Base-by-base conservation (phyloP, 164 flowering plant genomes). In the Stephania japonica region DNA sequence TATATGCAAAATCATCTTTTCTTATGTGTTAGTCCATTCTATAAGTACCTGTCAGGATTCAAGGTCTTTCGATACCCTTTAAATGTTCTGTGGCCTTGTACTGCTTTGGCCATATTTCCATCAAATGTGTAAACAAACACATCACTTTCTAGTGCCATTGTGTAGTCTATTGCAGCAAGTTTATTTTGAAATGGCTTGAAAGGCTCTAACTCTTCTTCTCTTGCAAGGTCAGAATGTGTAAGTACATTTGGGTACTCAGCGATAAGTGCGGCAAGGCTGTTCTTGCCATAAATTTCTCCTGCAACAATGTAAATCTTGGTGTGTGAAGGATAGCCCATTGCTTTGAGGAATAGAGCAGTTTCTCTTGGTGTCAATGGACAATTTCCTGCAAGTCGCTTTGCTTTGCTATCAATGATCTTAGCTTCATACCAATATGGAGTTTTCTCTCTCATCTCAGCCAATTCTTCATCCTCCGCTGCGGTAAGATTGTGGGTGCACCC, bases 331-430 rank as follows among this genome's bases (percentile, higher is more conserved):
- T 91, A 95, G 1, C 96, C 98, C 94, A 93, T 77, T 53, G 97
- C 94, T 74, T 93, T 91, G 68, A 94, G 88, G 73, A 94, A 89
- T 21, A 88, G 9, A 0, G 96, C 94, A 6, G 98, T 87, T 65
- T 94, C 99, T 78, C 96, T 78, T 0, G 99, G 97, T 25, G 99
- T 72, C 93, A 94, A 82, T n/a, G 99, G 99, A 80, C 98, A 94
- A 13, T 93, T 96, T 0, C 99, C 99, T 80, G 87, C 81, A 0
- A 79, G 61, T 23, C 99, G 67, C 32, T 81, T 76, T 71, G 82
- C 89, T 38, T 62, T 38, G 70, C 96, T 80, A 71, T 93, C 84
- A 49, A 32, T 32, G 38, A 94, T 94, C 75, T 88, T 95, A 74
- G 92, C 91, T 81, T 91, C 98, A 74, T 94, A 92, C 99, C 99